Conservation (phyloP, 495 filamentous ascomycete species). For the Thermothielavioides terrestris region DNA sequence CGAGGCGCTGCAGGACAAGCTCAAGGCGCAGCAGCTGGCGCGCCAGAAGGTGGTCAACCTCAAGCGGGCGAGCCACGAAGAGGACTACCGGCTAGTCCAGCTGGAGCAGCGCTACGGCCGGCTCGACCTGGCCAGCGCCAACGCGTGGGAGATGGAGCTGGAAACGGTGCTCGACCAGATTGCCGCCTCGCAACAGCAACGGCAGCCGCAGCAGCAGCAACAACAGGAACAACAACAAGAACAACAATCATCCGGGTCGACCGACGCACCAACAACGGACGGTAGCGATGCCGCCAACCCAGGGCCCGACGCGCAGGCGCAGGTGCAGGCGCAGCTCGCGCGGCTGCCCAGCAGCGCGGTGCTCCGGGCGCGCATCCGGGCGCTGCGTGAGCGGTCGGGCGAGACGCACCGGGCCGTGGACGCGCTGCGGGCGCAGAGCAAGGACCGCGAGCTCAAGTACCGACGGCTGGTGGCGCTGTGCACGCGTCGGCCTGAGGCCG, state of each 20-base stretch:
- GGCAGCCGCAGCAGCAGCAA: neutral
- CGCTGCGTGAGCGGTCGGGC: constrained; percentile 47
- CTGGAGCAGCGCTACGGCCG: constrained; percentile 33
- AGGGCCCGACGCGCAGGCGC: too few species aligned
- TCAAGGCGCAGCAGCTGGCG: constrained; percentile 37
- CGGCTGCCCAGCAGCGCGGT: constrained; percentile 30
- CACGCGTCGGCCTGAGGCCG: constrained; percentile 52
- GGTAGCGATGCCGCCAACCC: too few species aligned
- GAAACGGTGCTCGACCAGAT: constrained; percentile 16
- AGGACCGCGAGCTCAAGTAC: constrained; percentile 61
- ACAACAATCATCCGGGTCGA: too few species aligned
- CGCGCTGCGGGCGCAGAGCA: constrained; percentile 49
- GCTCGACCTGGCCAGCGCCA: constrained; percentile 23
- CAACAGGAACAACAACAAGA: neutral
- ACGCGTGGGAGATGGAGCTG: constrained; percentile 35
- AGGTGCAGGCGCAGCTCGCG: constrained; percentile 1
- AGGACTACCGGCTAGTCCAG: constrained; percentile 33
- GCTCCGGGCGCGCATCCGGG: constrained; percentile 37
- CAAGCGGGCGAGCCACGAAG: constrained; percentile 40
- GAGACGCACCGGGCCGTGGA: constrained; percentile 49
- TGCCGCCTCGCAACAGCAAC: neutral
- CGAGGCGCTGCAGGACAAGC: constrained; percentile 53
- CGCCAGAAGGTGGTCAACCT: constrained; percentile 41
- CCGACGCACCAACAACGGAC: too few species aligned
- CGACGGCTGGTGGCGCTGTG: constrained; percentile 61